phyloP scores from a whole-genome alignment of 192 early-diverging fungal genomes.

The Linnemannia elongata region DNA sequence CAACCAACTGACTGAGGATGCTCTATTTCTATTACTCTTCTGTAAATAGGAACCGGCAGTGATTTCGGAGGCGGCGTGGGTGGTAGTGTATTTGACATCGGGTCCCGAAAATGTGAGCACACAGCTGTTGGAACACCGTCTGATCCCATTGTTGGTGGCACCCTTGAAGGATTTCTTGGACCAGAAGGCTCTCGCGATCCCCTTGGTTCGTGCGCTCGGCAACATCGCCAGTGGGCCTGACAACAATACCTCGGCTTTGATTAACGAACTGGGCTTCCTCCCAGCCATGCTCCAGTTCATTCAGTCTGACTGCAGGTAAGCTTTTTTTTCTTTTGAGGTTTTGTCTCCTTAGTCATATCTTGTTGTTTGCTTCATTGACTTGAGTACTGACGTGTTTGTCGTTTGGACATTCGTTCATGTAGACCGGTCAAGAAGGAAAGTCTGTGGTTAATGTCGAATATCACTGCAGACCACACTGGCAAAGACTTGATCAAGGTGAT shows the following conservation, averaged over 20 bases:
- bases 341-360: neutral
- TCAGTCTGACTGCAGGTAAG: slow-evolving; percentile 67
- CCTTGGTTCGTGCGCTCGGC: slow-evolving; percentile 75
- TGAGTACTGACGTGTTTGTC: neutral
- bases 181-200: slow-evolving; percentile 62
- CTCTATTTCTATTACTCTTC: neutral
- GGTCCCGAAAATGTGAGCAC: slow-evolving; percentile 62
- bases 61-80: slow-evolving; percentile 76
- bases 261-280: slow-evolving; percentile 66
- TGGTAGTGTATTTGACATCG: slow-evolving; percentile 73
- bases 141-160: slow-evolving; percentile 54
- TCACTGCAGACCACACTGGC: slow-evolving; percentile 65
- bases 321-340: neutral
- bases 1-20: too few species aligned
- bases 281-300: slow-evolving; percentile 56
- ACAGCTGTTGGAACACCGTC: slow-evolving; percentile 39
- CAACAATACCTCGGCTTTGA: slow-evolving; percentile 64
- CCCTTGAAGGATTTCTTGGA: slow-evolving; percentile 55
- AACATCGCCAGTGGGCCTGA: slow-evolving; percentile 78
- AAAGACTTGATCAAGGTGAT: slow-evolving; percentile 65
- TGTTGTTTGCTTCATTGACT: neutral
- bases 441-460: slow-evolving; percentile 79
- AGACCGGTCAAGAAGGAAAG: slow-evolving; percentile 79
- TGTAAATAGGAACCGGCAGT: slow-evolving; percentile 59
- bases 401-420: neutral